Evolutionary conservation across 1,139 yeast genomes (phyloP).

Genomic region (Candida tetrigidarum): DNA sequence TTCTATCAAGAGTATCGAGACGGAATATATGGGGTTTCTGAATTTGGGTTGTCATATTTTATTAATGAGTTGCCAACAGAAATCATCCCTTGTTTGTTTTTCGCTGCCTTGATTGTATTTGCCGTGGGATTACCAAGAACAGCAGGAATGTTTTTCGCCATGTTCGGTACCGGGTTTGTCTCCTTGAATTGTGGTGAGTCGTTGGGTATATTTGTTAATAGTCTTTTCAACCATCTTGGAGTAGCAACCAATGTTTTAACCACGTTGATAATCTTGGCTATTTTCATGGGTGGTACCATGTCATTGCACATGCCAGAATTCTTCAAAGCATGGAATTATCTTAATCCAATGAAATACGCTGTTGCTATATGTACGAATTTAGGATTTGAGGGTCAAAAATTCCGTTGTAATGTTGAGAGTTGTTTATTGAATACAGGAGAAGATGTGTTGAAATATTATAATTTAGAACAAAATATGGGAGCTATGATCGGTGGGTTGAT

Average conservation of each 20-base stretch:
- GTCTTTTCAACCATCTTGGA: constrained; percentile 77
- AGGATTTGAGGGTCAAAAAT: constrained; percentile 37
- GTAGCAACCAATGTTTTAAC: constrained; percentile 76
- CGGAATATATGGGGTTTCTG: constrained; percentile 67
- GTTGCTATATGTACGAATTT: constrained; percentile 54
- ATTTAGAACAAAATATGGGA: constrained; percentile 32
- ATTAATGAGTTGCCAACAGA: constrained; percentile 78
- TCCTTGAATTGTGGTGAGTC: constrained; percentile 81
- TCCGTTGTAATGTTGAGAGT: constrained; percentile 29
- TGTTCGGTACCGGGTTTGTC: constrained; percentile 57
- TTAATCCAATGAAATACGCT: constrained; percentile 75
- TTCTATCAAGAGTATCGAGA: constrained; percentile 83
- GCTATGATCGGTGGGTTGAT: constrained; percentile 40
- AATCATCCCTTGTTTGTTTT: constrained; percentile 59
- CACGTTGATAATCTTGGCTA: constrained; percentile 65
- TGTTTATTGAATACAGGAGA: constrained; percentile 42
- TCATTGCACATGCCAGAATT: constrained; percentile 74
- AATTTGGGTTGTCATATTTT: constrained; percentile 69
- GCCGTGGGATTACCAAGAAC: constrained; percentile 77
- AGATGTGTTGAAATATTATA: constrained; percentile 38
- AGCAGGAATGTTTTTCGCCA: constrained; percentile 66
- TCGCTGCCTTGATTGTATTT: constrained; percentile 64
- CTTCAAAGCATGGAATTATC: constrained; percentile 69
- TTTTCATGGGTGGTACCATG: constrained; percentile 88
- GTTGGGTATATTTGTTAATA: constrained; percentile 76